Evolutionary conservation across 2,329 filamentous ascomycete species (phyloP).

Genomic region (Stachybotrys chartarum): DNA sequence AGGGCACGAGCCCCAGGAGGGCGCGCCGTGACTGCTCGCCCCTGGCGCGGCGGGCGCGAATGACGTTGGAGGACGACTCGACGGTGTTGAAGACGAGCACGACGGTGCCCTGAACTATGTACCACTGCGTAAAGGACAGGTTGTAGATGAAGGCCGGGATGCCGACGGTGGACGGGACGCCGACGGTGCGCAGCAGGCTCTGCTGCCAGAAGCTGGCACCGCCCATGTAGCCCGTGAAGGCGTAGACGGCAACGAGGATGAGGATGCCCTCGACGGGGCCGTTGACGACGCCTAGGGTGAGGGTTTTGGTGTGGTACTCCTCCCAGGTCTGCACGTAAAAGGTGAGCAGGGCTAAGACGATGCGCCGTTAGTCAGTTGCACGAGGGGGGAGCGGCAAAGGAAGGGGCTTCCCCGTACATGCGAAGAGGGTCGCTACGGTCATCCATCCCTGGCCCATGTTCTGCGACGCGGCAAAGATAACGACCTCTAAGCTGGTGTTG

Average conservation of each 20-base stretch:
- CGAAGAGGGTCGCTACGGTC: constrained; percentile 77
- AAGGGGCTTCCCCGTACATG: constrained; percentile 46
- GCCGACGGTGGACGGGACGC: constrained; percentile 54
- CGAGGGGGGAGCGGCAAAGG: background rate
- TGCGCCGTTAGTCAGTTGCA: constrained; percentile 2
- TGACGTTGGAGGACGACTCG: constrained; percentile 74
- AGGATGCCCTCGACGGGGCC: constrained; percentile 93
- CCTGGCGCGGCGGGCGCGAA: constrained; percentile 68
- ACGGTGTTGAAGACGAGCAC: constrained; percentile 82
- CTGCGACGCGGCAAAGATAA: constrained; percentile 87
- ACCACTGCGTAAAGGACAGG: constrained; percentile 85
- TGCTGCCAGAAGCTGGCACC: constrained; percentile 92
- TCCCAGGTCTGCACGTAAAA: constrained; percentile 99
- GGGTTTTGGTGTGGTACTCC: constrained; percentile 94
- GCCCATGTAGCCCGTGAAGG: constrained; percentile 75
- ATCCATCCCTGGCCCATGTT: constrained; percentile 91
- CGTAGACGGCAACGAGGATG: constrained; percentile 74
- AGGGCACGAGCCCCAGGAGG: constrained; percentile 75
- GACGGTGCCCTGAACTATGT: constrained; percentile 76
- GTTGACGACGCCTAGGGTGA: constrained; percentile 86
- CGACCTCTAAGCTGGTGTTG: constrained; percentile 88
- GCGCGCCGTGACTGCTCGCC: constrained; percentile 67
- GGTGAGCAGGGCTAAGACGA: constrained; percentile 66
- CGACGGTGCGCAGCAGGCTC: constrained; percentile 65
- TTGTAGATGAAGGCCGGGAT: constrained; percentile 69